Conservation (phyloP, 1,284 basidiomycete genomes). For the Vanrija sp. region DNA sequence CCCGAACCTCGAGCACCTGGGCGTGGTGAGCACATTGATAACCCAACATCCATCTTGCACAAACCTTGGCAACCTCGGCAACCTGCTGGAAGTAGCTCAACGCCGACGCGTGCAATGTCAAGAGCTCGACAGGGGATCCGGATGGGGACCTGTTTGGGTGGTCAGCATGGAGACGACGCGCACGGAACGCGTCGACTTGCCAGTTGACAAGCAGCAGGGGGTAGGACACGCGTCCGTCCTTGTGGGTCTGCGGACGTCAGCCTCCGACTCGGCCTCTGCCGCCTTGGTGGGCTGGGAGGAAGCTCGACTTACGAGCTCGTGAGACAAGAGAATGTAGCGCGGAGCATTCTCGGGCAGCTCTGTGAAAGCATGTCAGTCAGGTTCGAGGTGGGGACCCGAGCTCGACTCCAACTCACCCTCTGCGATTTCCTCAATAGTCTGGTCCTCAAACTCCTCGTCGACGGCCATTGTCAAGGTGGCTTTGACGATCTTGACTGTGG, state of each 20-base stretch:
- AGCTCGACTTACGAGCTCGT: constrained; percentile 57
- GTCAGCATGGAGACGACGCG: constrained; percentile 5
- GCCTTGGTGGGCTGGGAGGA: neutral
- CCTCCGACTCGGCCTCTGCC: too few relatives aligned
- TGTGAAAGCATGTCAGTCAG: constrained; percentile 40
- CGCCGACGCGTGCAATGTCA: constrained; percentile 79
- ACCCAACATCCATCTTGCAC: neutral
- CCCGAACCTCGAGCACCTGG: constrained; percentile 68
- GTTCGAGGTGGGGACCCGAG: neutral
- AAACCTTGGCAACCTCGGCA: constrained; percentile 46
- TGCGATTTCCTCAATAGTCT: constrained; percentile 73
- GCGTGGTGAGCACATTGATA: neutral
- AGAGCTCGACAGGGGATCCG: constrained; percentile 66
- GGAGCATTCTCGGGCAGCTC: constrained; percentile 88
- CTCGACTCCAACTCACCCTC: constrained; percentile 57
- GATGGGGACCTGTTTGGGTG: constrained; percentile 53
- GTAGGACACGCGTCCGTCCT: constrained; percentile 78
- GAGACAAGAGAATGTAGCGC: constrained; percentile 77
- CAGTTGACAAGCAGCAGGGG: constrained; percentile 82
- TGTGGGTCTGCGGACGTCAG: constrained; percentile 54
- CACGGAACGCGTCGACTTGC: constrained; percentile 43
- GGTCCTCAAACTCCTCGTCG: constrained; percentile 69
- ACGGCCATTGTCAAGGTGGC: constrained; percentile 70
- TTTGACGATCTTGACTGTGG: constrained; percentile 76
- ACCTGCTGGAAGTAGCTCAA: constrained; percentile 72